A percentile compares a stretch with the other conserved stretches of the same genome.
phyloP scores from a whole-genome alignment of 805 yeast species.

The Kuraishia piskuri region DNA sequence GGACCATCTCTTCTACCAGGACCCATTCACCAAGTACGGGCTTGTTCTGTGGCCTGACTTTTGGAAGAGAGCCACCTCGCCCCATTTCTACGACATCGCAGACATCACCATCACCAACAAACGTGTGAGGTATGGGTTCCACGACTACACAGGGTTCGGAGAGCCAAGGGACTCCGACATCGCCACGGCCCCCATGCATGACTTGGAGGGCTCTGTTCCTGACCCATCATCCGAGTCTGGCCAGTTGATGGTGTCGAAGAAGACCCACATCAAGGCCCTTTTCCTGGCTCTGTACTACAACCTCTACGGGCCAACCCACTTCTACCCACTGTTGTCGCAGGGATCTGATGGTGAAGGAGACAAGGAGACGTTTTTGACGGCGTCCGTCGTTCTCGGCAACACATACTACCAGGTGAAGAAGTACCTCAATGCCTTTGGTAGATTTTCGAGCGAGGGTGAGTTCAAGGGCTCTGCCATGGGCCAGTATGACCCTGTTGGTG shows the following conservation, averaged over 20 bases:
- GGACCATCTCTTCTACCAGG: conserved; percentile 43
- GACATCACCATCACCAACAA: conserved; percentile 33
- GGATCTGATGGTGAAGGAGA: conserved; percentile 48
- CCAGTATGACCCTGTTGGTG: conserved; percentile 36
- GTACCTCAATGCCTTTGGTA: conserved; percentile 42
- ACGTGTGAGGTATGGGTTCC: conserved; percentile 27
- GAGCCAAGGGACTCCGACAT: conserved; percentile 10
- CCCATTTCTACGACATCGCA: conserved; percentile 38
- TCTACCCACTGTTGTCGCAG: conserved; percentile 41
- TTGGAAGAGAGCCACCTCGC: conserved; percentile 48
- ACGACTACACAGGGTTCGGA: conserved; percentile 24
- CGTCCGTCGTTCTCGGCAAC: conserved; percentile 48
- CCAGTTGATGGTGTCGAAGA: conserved; percentile 49
- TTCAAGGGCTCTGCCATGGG: conserved; percentile 42
- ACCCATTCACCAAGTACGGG: conserved; percentile 45
- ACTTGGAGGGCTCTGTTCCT: conserved; percentile 51
- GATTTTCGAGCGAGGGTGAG: conserved; percentile 19
- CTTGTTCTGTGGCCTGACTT: conserved; percentile 37
- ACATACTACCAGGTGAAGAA: conserved; percentile 55
- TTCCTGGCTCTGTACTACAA: conserved; percentile 53
- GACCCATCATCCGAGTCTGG: conserved; percentile 63
- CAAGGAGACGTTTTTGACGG: conserved; percentile 54
- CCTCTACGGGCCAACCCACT: conserved; percentile 47
- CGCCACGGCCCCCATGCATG: conserved; percentile 36
- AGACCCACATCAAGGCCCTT: conserved; percentile 42